Evolutionary conservation across 1,284 basidiomycete species (phyloP), one percentile per base, ranked within the genome.

Genomic region (Papiliotrema laurentii): DNA sequence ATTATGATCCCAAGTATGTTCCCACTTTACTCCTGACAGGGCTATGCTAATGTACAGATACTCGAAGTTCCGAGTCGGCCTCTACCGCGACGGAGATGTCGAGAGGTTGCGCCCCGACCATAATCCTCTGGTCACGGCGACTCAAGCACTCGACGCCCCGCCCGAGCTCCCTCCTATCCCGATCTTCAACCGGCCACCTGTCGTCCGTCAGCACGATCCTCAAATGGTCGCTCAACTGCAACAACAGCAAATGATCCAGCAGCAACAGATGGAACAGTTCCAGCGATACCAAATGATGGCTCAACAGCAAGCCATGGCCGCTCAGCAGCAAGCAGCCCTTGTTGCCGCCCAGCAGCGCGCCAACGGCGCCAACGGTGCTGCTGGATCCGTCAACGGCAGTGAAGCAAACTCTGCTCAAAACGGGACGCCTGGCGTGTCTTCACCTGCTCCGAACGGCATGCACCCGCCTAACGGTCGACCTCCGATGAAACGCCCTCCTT

Each of bases 1-100:
- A 75, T 59, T 63, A 64, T 27, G 71, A 74, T 45, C 47, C 60
- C 22, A 69, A 71, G 61, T 69, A 42, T 51, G 63, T 59, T 9
- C 10, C 16, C 28, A 26, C 13, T 27, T 16, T 13, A 16, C 6
- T n/a, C n/a, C n/a, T 41, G 39, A 13, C 7, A 41, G 9, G 6
- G 19, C 39, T 41, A 13, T 9, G 9, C 6, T 27, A 9, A 21
- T 19, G 16, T 11, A 4, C 40, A 66, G 61, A 49, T 73, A 73
- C 52, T 62, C 73, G 42, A 56, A 59, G n/a, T 47, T 66, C 44
- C 68, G 73, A 18, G 51, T 71, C 28, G 59, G 53, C 10, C 53
- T 73, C 1, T 56, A 73, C 9, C 56, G 48, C n/a, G 61, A 64
- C 4, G 60, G 64, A 16, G 74, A 75, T 47, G 38, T 72, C 33